Evolutionary conservation across 2,329 filamentous ascomycete species (phyloP).

Genomic region (Leptographium procerum): DNA sequence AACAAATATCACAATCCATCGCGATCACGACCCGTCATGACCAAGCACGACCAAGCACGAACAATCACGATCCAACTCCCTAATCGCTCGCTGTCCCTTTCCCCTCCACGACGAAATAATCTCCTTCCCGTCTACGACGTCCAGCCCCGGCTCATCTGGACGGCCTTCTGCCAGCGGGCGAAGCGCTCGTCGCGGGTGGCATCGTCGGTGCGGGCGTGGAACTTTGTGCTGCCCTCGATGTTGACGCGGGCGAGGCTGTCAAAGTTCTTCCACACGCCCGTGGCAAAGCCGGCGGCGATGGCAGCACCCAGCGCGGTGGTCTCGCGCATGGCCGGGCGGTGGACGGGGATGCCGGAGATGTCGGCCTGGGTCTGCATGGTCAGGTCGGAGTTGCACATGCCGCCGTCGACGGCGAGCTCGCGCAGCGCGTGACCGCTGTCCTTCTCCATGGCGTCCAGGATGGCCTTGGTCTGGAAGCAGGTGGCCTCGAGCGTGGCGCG

Average conservation of each 20-base stretch:
- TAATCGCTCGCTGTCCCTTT: neutral
- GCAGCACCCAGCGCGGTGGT: constrained; percentile 82
- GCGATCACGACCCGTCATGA: neutral
- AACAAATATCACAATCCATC: too few relatives aligned
- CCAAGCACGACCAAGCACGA: neutral
- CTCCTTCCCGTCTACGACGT: neutral
- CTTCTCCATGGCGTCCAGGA: constrained; percentile 81
- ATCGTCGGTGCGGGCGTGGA: constrained; percentile 50
- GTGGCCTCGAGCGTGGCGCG: constrained; percentile 83
- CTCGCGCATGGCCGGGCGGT: constrained; percentile 79
- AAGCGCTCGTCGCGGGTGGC: constrained; percentile 31
- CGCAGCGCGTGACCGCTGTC: constrained; percentile 67
- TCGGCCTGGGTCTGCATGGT: constrained; percentile 90
- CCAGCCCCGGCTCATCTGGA: constrained; percentile 48
- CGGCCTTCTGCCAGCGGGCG: constrained; percentile 42
- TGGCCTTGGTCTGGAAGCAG: constrained; percentile 86
- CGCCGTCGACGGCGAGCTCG: constrained; percentile 73
- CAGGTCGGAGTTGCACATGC: constrained; percentile 77
- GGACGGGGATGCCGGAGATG: constrained; percentile 69
- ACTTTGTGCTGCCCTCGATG: constrained; percentile 55
- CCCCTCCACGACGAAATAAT: neutral
- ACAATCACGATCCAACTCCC: neutral
- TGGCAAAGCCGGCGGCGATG: constrained; percentile 78
- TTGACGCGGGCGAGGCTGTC: constrained; percentile 65
- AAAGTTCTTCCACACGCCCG: constrained; percentile 65